Percentiles rank a stretch among this genome's conserved stretches.
Evolutionary conservation across 495 filamentous ascomycete genomes (phyloP).

Genomic region (Parachaetomium inaequale): DNA sequence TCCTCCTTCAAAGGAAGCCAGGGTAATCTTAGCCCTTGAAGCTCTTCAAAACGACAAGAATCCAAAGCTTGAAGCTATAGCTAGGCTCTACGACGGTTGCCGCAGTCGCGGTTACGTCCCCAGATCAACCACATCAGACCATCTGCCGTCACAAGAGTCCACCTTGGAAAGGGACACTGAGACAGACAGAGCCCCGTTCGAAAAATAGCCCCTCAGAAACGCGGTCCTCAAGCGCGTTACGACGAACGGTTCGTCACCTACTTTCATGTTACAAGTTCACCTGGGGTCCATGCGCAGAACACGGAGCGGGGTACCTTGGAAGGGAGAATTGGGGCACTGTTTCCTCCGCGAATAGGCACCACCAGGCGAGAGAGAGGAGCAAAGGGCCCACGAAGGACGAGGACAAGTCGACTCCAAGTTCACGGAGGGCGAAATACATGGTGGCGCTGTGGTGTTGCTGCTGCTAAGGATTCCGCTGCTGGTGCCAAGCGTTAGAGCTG

Average conservation of each 20-base stretch:
- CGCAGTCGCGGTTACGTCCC: too few relatives aligned
- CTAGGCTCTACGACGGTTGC: too few relatives aligned
- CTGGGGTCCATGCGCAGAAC: conserved; percentile 3
- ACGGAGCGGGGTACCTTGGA: neutral
- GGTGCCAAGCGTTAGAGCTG: too few relatives aligned
- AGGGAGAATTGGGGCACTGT: neutral
- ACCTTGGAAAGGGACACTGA: neutral
- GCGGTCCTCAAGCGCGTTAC: conserved; percentile 9
- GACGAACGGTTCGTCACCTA: conserved; percentile 1
- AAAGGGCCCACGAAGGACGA: neutral
- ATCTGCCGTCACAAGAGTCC: too few relatives aligned
- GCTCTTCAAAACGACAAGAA: too few relatives aligned
- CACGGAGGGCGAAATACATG: neutral
- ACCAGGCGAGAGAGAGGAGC: neutral
- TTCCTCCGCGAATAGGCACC: neutral
- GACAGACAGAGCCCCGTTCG: neutral
- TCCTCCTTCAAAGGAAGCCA: too few relatives aligned
- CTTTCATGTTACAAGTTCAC: conserved; percentile 8
- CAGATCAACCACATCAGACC: too few relatives aligned
- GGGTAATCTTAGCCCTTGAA: too few relatives aligned
- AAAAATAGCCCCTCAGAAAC: conserved; percentile 10
- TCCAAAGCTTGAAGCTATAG: too few relatives aligned
- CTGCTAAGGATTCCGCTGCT: too few relatives aligned
- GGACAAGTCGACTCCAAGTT: neutral
- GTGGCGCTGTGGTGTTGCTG: too few relatives aligned